A percentile compares a stretch with the other conserved stretches of the same genome.
phyloP scores from a whole-genome alignment of 2,329 filamentous ascomycete genomes.

The Blumeriella jaapii region DNA sequence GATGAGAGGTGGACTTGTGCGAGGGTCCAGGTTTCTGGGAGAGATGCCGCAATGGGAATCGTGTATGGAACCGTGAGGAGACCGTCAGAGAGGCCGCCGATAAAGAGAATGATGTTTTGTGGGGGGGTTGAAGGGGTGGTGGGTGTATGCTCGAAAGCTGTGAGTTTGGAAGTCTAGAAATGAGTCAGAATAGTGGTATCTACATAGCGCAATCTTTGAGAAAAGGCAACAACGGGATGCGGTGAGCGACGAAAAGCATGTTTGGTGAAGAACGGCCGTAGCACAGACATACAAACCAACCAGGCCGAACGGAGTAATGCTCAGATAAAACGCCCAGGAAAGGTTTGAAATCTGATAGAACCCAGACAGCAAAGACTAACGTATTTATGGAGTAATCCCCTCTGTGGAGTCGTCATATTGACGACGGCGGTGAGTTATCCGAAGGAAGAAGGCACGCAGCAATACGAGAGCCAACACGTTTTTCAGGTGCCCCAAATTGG shows the following conservation, averaged over 20 bases:
- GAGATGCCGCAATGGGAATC: slow-evolving; percentile 27
- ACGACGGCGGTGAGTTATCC: neutral
- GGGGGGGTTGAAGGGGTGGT: slow-evolving; percentile 8
- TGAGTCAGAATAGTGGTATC: too few species aligned
- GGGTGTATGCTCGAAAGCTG: slow-evolving; percentile 26
- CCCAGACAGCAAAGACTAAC: slow-evolving; percentile 17
- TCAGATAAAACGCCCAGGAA: too few species aligned
- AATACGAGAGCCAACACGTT: too few species aligned
- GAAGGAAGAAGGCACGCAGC: too few species aligned
- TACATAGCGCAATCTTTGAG: too few species aligned
- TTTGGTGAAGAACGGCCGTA: too few species aligned
- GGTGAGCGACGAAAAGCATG: too few species aligned
- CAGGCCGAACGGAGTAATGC: too few species aligned
- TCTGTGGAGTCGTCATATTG: slow-evolving; percentile 9
- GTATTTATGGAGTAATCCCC: slow-evolving; percentile 18
- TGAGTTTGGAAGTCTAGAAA: slow-evolving; percentile 20
- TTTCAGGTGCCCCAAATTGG: too few species aligned
- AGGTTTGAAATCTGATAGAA: too few species aligned
- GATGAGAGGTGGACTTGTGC: slow-evolving; percentile 36
- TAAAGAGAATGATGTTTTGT: slow-evolving; percentile 38
- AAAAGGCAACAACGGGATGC: too few species aligned
- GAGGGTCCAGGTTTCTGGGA: slow-evolving; percentile 33
- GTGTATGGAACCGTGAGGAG: slow-evolving; percentile 39
- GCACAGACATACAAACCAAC: too few species aligned
- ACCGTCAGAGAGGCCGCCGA: slow-evolving; percentile 44